Base-by-base conservation (phyloP, 495 filamentous ascomycete genomes). In the Neurospora terricola region DNA sequence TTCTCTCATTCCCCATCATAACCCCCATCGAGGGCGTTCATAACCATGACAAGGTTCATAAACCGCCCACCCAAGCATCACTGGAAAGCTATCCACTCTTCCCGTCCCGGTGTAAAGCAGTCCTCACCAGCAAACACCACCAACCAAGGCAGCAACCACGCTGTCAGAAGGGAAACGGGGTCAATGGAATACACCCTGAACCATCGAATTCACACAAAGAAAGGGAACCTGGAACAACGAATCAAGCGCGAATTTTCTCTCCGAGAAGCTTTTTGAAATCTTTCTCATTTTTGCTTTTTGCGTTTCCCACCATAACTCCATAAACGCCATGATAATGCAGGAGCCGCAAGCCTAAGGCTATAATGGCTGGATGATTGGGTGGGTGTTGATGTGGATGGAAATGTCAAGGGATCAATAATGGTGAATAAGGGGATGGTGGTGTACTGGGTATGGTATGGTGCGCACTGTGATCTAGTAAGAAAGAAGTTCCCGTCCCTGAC, bases 321-420 rank as follows among this genome's bases (percentile, higher is more conserved):
- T 23, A 37, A 48, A 75, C 73, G 73, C 73, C 73, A 73, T 40
- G 36, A 45, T 69, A 70, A 75, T 75, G 73, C 73, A 70, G 38
- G 70, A 73, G 38, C 48, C 48, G 11, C 3, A 54, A 59, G 48
- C 21, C 10, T 27, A 59, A 59, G 48, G 48, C 48, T 59, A 0
- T 27, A 27, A 27, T 59, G 21, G 48, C 5, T 27, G 11, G 11
- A 59, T 59, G 43, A n/a, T 11, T 11, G 21, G 10, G 45, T 23
- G 45, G 45, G n/a, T 54, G 45, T 23, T 23, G 45, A 59, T 27
- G 48, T 27, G 48, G 11, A 14, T 59, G 43, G n/a, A 21, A 21
- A 21, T 48, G 21, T 59, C 48, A 59, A 59, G 48, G 48, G 11
- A 59, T 59, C 48, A 59, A 27, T 59, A 59, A 27, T 27, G 21